A percentile compares a stretch with the other conserved stretches of the same genome.
phyloP scores from a whole-genome alignment of 2,329 filamentous ascomycete species.

The Alternaria atra region DNA sequence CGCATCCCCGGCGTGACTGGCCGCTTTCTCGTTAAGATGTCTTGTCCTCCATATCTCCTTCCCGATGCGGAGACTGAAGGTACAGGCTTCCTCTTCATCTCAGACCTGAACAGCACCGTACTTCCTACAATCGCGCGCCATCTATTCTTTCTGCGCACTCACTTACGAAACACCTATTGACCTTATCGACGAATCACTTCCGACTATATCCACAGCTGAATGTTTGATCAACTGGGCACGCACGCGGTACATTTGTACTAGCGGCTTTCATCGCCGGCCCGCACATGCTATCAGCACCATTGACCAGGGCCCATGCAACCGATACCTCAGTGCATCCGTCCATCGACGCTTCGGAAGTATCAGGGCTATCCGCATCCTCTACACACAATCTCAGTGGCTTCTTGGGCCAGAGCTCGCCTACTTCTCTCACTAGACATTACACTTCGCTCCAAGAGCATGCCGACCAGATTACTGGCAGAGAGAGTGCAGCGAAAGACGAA shows the following conservation, averaged over 20 bases:
- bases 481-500: constrained; percentile 7
- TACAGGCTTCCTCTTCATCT: constrained; percentile 18
- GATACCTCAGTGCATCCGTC: constrained; percentile 14
- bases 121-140: constrained; percentile 8
- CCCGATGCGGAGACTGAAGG: constrained; percentile 29
- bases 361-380: constrained; percentile 10
- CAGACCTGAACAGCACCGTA: constrained; percentile 22
- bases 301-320: constrained; percentile 9
- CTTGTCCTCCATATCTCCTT: constrained; percentile 38
- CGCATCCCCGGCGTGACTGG: constrained; percentile 29
- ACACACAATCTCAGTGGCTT: constrained; percentile 4
- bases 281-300: constrained; percentile 27
- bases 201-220: constrained; percentile 9
- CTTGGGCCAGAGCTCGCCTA: constrained; percentile 6
- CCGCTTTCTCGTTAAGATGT: constrained; percentile 26
- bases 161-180: constrained; percentile 10
- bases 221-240: constrained; percentile 22
- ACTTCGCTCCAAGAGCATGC: constrained; percentile 42
- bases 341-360: constrained; percentile 3
- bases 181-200: background rate
- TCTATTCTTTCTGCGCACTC: constrained; percentile 6
- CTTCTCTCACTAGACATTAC: constrained; percentile 27
- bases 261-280: constrained; percentile 14
- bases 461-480: constrained; percentile 14
- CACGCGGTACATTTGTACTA: constrained; percentile 15